These are phyloP conservation scores for Saccharum hybrid DNA, from an alignment of 202 grass and related monocot genomes.

Conservation along the genomic window DNA sequence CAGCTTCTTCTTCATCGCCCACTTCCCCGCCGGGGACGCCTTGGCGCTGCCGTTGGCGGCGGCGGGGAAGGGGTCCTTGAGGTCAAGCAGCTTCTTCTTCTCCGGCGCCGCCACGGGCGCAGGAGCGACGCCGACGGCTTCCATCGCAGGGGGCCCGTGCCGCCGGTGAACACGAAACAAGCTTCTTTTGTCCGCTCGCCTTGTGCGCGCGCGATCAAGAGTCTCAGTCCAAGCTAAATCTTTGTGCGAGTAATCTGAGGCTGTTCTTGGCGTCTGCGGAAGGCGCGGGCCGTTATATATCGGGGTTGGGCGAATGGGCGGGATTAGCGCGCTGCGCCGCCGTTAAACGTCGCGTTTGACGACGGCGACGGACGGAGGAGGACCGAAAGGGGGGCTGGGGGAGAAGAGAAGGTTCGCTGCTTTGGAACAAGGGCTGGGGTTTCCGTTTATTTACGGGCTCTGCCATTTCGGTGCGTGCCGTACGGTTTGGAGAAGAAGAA, in stretches of 20 bases:
- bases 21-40: constrained; percentile 49
- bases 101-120: constrained; percentile 43
- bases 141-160: constrained; percentile 43
- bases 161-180: not conserved
- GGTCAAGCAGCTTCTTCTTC: constrained; percentile 50
- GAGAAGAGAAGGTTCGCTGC: constrained; percentile 35
- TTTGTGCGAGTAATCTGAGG: constrained; percentile 2
- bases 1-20: constrained; percentile 64
- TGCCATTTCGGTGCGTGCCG: constrained; percentile 35
- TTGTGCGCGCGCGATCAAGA: constrained; percentile 2
- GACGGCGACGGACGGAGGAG: constrained; percentile 49
- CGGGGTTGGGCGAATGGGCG: not conserved
- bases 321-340: constrained; percentile 39
- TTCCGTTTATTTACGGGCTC: constrained; percentile 43
- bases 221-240: not conserved
- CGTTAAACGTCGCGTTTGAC: constrained; percentile 56
- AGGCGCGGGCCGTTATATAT: constrained; percentile 36
- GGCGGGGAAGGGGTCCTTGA: constrained; percentile 52
- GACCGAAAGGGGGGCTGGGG: not conserved
- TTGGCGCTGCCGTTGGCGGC: constrained; percentile 43
- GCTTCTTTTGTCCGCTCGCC: not conserved
- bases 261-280: constrained; percentile 31
- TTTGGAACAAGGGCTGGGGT: constrained; percentile 18
- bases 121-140: constrained; percentile 47
- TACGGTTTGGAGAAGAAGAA: constrained; percentile 43